phyloP scores from a whole-genome alignment of 768 basidiomycete genomes.

The Trametes villosa region DNA sequence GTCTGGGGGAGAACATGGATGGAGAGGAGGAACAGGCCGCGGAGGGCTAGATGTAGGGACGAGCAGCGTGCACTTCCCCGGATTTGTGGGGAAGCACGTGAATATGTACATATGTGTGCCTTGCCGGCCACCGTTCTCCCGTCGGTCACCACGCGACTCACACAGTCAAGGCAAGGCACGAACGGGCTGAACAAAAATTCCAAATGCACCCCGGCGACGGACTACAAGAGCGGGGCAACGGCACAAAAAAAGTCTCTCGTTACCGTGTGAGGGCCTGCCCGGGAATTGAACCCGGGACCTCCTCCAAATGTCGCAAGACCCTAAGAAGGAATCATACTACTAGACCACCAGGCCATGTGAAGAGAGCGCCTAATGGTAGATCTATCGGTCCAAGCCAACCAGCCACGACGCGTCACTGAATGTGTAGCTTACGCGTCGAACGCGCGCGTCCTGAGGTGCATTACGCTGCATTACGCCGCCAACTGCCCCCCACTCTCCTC shows the following conservation, averaged over 20 bases:
- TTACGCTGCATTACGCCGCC: background rate
- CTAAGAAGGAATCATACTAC: slow-evolving; percentile 30
- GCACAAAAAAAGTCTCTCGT: no score
- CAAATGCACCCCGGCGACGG: no score
- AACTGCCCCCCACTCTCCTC: background rate
- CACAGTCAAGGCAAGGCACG: no score
- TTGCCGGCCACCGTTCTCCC: no score
- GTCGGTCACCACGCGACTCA: no score
- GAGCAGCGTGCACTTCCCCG: background rate
- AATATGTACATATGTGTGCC: no score
- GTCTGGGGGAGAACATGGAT: slow-evolving; percentile 17
- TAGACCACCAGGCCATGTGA: slow-evolving; percentile 24
- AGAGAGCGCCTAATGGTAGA: background rate
- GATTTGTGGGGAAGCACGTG: no score
- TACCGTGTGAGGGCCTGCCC: slow-evolving; percentile 57
- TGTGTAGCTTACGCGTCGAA: slow-evolving; percentile 20
- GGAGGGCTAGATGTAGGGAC: background rate
- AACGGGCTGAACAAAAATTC: no score
- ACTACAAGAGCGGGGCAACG: background rate
- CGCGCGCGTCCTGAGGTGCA: slow-evolving; percentile 5
- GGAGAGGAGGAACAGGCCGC: background rate
- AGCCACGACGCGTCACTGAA: background rate
- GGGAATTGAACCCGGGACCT: slow-evolving; percentile 91
- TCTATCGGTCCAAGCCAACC: background rate
- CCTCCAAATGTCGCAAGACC: slow-evolving; percentile 47